phyloP scores from a whole-genome alignment of 768 basidiomycete genomes.

The Lactarius trivialis region DNA sequence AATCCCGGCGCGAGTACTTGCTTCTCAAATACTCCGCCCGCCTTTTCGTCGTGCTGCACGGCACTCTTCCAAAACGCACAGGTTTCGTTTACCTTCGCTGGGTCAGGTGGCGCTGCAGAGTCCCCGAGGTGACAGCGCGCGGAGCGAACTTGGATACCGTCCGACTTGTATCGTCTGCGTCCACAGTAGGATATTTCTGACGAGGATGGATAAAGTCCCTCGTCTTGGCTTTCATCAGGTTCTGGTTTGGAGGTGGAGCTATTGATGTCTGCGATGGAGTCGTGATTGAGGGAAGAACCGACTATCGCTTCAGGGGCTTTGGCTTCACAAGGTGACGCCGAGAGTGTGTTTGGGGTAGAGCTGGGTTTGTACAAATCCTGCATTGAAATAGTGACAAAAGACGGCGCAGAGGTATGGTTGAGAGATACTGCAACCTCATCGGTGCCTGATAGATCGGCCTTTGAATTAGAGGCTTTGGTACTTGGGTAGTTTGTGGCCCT shows the following conservation, averaged over 20 bases:
- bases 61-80: constrained; percentile 1
- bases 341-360: too few species aligned
- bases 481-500: background rate
- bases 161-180: constrained; percentile 11
- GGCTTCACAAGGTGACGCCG: background rate
- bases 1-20: background rate
- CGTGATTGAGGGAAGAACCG: background rate
- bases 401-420: background rate
- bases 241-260: background rate
- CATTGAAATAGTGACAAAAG: constrained; percentile 4
- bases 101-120: background rate
- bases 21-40: background rate
- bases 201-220: background rate
- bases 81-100: background rate
- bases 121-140: background rate
- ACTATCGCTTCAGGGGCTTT: background rate
- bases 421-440: background rate
- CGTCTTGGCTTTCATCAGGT: background rate
- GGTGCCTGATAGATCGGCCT: background rate
- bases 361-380: background rate
- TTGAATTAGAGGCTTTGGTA: background rate
- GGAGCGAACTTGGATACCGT: constrained; percentile 7
- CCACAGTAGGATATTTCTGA: background rate
- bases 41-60: background rate
- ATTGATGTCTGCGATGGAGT: background rate